Percentiles rank a stretch among this genome's conserved stretches.
phyloP scores from a whole-genome alignment of 768 basidiomycete species.

The Piloderma croceum region DNA sequence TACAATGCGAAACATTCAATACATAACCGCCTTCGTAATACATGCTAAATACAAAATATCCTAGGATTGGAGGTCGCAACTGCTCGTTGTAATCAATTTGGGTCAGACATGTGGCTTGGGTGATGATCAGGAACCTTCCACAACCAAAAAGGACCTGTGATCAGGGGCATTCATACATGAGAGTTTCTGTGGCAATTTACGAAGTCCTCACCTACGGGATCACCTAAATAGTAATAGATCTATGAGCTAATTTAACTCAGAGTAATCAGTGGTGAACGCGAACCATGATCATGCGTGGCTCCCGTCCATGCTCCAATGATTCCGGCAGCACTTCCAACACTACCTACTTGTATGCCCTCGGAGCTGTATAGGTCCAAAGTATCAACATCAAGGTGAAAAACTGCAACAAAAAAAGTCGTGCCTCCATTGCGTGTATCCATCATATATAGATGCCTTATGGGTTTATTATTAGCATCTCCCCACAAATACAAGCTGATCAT shows the following conservation, averaged over 20 bases:
- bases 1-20: too few relatives aligned
- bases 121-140: conserved; percentile 49
- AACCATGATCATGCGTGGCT: conserved; percentile 51
- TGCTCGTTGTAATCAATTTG: too few relatives aligned
- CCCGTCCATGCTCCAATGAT: conserved; percentile 68
- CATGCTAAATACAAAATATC: too few relatives aligned
- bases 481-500: conserved; percentile 3
- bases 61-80: too few relatives aligned
- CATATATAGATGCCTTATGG: conserved; percentile 48
- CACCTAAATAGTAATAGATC: conserved; percentile 33
- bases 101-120: conserved; percentile 32
- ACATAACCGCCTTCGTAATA: too few relatives aligned
- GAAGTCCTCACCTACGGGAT: conserved; percentile 53
- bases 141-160: conserved; percentile 65
- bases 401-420: conserved; percentile 19
- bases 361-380: conserved; percentile 37
- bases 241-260: conserved; percentile 2
- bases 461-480: conserved; percentile 11
- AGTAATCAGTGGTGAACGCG: conserved; percentile 1
- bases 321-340: conserved; percentile 58
- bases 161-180: conserved; percentile 2
- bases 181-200: too few relatives aligned
- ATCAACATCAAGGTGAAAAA: neutral
- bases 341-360: conserved; percentile 63
- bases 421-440: conserved; percentile 56